Evolutionary conservation across 2,329 filamentous ascomycete genomes (phyloP), one percentile per base, ranked within the genome.

Genomic region (Nigrograna mackinnonii): DNA sequence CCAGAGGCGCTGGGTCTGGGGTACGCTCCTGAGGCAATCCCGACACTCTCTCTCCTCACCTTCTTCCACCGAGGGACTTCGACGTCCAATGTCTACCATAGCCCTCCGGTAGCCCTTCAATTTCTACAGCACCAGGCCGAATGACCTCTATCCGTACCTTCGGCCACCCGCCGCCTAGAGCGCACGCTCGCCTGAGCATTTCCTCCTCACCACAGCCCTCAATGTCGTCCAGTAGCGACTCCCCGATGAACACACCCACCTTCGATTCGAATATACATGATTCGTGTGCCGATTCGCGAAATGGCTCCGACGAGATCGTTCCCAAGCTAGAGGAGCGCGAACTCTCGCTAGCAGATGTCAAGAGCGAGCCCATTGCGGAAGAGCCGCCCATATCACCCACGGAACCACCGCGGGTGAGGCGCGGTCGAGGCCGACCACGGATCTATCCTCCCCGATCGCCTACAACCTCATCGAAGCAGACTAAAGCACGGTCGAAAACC

Each of bases 371-470:
- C 12, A 40, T 60, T 17, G 47, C 59, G 5, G 64, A 69, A 35
- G 61, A 55, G 11, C 50, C 59, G 28, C 58, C 62, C 22, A 60
- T 66, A 22, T 63, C 63, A 4, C 62, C 66, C 14, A 67, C 61
- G 24, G 58, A 65, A 47, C 58, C 64, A n/a, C 57, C 64, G 37
- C 57, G 69, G 35, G 59, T 66, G 32, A 59, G 70, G 46, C 57
- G 71, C 33, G 71, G 71, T 42, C 82, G 91, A 59, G 91, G 91
- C 22, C 80, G 91, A 41, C 91, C 91, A 37, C 80, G 90, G 67
- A 95, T 95, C 72, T 84, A 91, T 56, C 87, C 89, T 28, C 72
- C 87, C 14, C 78, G 77, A 18, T 72, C 78, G 6, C 79, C 83
- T 1, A 77, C 79, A 24, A 70, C 76, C 14, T 70, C 82, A 37